These are phyloP conservation scores for Iris pallida DNA, from an alignment of 116 monocot species.

Conservation along the genomic window DNA sequence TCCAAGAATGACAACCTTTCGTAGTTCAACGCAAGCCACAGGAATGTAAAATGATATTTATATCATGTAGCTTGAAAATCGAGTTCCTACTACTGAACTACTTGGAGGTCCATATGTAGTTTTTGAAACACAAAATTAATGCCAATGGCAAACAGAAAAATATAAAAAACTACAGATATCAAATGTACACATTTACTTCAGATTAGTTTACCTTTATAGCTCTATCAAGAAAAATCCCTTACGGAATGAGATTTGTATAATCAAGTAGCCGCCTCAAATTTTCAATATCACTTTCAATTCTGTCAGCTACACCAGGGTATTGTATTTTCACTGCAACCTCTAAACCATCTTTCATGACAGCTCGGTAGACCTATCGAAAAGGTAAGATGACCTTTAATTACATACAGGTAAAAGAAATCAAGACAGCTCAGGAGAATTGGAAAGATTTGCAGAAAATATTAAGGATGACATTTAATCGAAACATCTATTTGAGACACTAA, in stretches of 20 bases:
- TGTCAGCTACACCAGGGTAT: constrained; percentile 91
- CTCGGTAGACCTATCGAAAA: constrained; percentile 60
- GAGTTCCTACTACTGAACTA: too few relatives aligned
- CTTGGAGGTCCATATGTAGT: too few relatives aligned
- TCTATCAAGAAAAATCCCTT: constrained; percentile 77
- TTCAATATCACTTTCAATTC: constrained; percentile 95
- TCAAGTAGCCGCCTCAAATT: constrained; percentile 61
- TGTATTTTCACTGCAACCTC: constrained; percentile 91
- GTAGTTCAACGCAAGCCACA: too few relatives aligned
- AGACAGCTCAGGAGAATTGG: background rate
- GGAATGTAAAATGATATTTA: too few relatives aligned
- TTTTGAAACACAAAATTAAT: too few relatives aligned
- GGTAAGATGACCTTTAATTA: background rate
- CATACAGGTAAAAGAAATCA: background rate
- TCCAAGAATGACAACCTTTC: too few relatives aligned
- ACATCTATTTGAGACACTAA: too few relatives aligned
- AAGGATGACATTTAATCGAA: too few relatives aligned
- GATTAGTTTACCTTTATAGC: constrained; percentile 66
- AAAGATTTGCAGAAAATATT: background rate
- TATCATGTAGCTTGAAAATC: too few relatives aligned
- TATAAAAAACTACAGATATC: background rate
- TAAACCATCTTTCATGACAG: constrained; percentile 68
- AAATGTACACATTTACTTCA: background rate
- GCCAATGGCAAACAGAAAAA: too few relatives aligned
- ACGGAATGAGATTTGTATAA: constrained; percentile 85